These are phyloP conservation scores for Penicillium subrubescens DNA, from an alignment of 495 filamentous ascomycete species.

Conservation along the genomic window DNA sequence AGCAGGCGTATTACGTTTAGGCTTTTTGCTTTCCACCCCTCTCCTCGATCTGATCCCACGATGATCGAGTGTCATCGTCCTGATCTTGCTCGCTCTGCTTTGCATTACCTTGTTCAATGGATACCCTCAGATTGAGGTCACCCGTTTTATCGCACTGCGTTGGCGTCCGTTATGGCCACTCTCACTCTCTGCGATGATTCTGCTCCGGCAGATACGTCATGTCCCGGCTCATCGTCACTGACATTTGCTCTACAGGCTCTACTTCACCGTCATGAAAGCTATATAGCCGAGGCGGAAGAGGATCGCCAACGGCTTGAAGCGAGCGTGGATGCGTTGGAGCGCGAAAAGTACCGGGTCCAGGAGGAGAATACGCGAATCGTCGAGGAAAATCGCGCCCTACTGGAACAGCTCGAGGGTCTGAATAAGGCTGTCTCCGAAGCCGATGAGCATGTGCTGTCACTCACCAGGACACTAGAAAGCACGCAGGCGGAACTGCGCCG, in stretches of 20 bases:
- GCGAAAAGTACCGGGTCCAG: conserved; percentile 74
- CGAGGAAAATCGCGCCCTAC: conserved; percentile 76
- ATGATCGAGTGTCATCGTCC: background rate
- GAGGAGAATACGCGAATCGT: conserved; percentile 69
- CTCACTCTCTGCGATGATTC: conserved; percentile 23
- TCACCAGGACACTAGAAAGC: conserved; percentile 72
- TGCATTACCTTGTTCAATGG: conserved; percentile 15
- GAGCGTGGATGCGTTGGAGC: conserved; percentile 75
- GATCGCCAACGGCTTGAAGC: conserved; percentile 70
- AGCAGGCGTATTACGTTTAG: background rate
- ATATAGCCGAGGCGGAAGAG: conserved; percentile 85
- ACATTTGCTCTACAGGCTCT: conserved; percentile 83
- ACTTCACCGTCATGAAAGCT: conserved; percentile 86
- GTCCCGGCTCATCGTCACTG: conserved; percentile 52
- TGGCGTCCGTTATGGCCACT: conserved; percentile 44
- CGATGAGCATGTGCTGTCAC: conserved; percentile 68
- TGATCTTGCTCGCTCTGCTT: background rate
- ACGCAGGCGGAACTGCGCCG: conserved; percentile 75
- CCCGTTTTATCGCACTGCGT: conserved; percentile 35
- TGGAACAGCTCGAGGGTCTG: conserved; percentile 79
- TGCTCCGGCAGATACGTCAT: conserved; percentile 17
- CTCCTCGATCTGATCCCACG: background rate
- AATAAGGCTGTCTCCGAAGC: conserved; percentile 75
- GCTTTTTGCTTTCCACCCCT: conserved; percentile 1
- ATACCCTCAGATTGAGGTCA: conserved; percentile 19